These are phyloP conservation scores for Megacollybia marginata DNA, from an alignment of 768 basidiomycete genomes.

Conservation along the genomic window DNA sequence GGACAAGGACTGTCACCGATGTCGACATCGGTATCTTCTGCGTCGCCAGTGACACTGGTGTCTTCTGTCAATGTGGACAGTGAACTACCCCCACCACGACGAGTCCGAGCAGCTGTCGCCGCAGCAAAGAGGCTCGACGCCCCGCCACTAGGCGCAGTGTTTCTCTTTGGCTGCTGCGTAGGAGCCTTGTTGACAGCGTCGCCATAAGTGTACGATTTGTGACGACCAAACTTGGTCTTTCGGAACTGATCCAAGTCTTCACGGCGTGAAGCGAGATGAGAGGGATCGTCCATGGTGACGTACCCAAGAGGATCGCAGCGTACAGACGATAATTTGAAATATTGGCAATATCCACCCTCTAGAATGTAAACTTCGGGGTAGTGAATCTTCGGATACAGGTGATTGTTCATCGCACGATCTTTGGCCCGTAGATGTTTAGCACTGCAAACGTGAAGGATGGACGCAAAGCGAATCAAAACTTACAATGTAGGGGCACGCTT, in stretches of 20 bases:
- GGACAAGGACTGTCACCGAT: constrained; percentile 87
- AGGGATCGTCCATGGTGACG: constrained; percentile 92
- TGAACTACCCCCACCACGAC: constrained; percentile 40
- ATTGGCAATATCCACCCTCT: constrained; percentile 91
- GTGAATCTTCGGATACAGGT: constrained; percentile 84
- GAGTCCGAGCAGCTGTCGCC: constrained; percentile 46
- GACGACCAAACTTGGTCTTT: constrained; percentile 78
- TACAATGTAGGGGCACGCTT: constrained; percentile 96
- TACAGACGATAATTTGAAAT: constrained; percentile 59
- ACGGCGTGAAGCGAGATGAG: constrained; percentile 68
- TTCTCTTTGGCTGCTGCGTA: constrained; percentile 50
- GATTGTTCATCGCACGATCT: constrained; percentile 85
- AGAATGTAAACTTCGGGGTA: constrained; percentile 97
- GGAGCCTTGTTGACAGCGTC: constrained; percentile 41
- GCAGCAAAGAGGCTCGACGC: constrained; percentile 57
- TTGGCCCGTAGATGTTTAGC: constrained; percentile 90
- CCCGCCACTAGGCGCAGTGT: constrained; percentile 51
- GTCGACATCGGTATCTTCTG: constrained; percentile 72
- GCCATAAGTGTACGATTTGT: constrained; percentile 91
- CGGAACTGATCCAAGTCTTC: constrained; percentile 92
- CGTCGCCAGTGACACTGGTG: constrained; percentile 48
- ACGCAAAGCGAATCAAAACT: constrained; percentile 20
- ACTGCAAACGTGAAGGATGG: constrained; percentile 30
- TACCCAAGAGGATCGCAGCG: constrained; percentile 82
- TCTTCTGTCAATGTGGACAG: constrained; percentile 65